Evolutionary conservation across 768 basidiomycete genomes (phyloP).

Genomic region (Trametes cingulata): DNA sequence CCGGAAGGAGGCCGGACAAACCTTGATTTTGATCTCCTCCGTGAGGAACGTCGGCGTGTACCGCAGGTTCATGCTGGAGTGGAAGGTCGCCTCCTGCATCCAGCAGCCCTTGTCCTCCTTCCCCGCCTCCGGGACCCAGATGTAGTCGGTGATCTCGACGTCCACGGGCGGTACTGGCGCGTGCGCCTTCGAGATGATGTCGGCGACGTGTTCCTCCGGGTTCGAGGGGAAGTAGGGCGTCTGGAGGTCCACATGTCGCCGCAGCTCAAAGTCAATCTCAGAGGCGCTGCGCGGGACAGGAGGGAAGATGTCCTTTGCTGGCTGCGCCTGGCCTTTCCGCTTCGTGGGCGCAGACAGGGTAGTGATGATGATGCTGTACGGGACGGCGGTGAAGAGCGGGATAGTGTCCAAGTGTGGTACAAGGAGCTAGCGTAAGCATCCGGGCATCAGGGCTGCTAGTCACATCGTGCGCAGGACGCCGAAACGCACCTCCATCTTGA

Average conservation of each 20-base stretch:
- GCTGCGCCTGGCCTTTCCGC: conserved; percentile 14
- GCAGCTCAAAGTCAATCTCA: conserved; percentile 20
- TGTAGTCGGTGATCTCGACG: conserved; percentile 17
- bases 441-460: not conserved
- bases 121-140: conserved; percentile 22
- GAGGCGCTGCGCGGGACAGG: conserved; percentile 16
- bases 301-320: conserved; percentile 22
- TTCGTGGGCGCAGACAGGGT: conserved; percentile 22
- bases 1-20: not conserved
- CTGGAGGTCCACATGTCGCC: conserved; percentile 14
- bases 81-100: conserved; percentile 24
- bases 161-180: conserved; percentile 15
- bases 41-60: conserved; percentile 22
- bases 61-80: conserved; percentile 13
- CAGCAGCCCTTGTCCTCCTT: conserved; percentile 20
- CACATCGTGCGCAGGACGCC: no score
- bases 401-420: conserved; percentile 20
- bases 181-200: conserved; percentile 16
- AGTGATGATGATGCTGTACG: conserved; percentile 23
- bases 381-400: conserved; percentile 26
- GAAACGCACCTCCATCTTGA: conserved; percentile 20
- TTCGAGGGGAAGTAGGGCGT: conserved; percentile 11
- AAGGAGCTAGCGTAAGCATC: conserved; percentile 11
- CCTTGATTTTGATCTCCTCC: conserved; percentile 16
- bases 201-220: conserved; percentile 13